Conservation (phyloP, 1,284 basidiomycete genomes). For the Mycena citricolor region DNA sequence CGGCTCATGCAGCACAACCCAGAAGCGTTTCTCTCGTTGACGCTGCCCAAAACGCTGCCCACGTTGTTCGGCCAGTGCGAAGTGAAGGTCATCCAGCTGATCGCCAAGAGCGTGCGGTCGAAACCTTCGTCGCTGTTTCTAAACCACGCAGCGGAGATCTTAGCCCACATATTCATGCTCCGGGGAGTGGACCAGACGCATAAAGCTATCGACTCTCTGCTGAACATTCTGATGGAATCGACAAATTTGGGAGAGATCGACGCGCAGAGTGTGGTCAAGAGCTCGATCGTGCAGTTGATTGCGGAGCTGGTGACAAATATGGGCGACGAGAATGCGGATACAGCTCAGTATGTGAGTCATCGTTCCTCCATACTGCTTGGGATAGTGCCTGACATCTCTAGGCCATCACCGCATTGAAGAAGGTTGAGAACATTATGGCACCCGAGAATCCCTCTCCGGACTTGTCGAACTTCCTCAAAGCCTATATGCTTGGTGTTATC, state of each 20-base stretch:
- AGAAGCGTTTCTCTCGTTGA: slow-evolving; percentile 67
- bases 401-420: slow-evolving; percentile 64
- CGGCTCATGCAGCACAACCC: slow-evolving; percentile 57
- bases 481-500: slow-evolving; percentile 80
- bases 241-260: slow-evolving; percentile 43
- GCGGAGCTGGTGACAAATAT: slow-evolving; percentile 75
- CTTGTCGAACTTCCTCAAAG: slow-evolving; percentile 63
- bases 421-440: slow-evolving; percentile 47
- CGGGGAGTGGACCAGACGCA: slow-evolving; percentile 52
- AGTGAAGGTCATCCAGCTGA: slow-evolving; percentile 44
- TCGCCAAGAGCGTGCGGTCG: slow-evolving; percentile 44
- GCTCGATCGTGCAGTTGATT: slow-evolving; percentile 66
- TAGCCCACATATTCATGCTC: slow-evolving; percentile 73
- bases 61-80: slow-evolving; percentile 67
- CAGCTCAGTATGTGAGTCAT: slow-evolving; percentile 44
- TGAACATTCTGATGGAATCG: slow-evolving; percentile 47
- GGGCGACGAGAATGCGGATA: slow-evolving; percentile 60
- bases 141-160: slow-evolving; percentile 60
- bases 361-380: slow-evolving; percentile 3
- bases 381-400: slow-evolving; percentile 28
- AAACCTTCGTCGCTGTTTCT: slow-evolving; percentile 59
- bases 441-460: slow-evolving; percentile 33
- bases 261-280: slow-evolving; percentile 56
- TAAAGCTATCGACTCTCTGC: slow-evolving; percentile 62
- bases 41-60: slow-evolving; percentile 69